Conservation (phyloP, 2,329 filamentous ascomycete species). For the Onygenales sp. region DNA sequence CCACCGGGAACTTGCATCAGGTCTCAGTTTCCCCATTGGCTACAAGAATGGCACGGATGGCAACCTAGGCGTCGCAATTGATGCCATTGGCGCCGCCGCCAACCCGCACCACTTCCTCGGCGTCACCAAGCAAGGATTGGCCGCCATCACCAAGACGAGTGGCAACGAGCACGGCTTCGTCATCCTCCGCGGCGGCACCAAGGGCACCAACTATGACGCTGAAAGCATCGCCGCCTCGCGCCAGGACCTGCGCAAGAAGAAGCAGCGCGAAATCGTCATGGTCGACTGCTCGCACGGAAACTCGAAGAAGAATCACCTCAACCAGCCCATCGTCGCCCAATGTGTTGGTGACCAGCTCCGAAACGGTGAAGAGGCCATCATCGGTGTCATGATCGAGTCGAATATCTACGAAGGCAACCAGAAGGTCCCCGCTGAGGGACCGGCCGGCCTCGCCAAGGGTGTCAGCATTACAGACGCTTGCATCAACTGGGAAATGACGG, state of each 20-base stretch:
- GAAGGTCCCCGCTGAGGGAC: constrained; percentile 79
- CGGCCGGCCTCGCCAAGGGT: constrained; percentile 68
- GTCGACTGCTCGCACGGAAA: constrained; percentile 98
- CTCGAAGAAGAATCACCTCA: constrained; percentile 93
- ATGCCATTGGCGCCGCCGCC: constrained; percentile 71
- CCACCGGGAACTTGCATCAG: constrained; percentile 89
- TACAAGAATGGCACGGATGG: constrained; percentile 99
- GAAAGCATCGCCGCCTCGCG: constrained; percentile 71
- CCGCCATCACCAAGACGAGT: constrained; percentile 83
- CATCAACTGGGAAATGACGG: constrained; percentile 83
- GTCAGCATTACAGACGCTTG: constrained; percentile 95
- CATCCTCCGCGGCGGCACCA: constrained; percentile 83
- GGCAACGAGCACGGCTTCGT: constrained; percentile 98
- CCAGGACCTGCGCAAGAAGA: constrained; percentile 70
- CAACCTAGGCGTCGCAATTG: constrained; percentile 79
- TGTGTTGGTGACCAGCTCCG: constrained; percentile 75
- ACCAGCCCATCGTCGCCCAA: constrained; percentile 88
- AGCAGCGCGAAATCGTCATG: constrained; percentile 85
- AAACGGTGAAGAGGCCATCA: constrained; percentile 75
- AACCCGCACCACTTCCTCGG: constrained; percentile 87
- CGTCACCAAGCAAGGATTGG: constrained; percentile 94
- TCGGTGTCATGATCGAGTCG: constrained; percentile 98
- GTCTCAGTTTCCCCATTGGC: constrained; percentile 91
- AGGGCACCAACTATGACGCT: constrained; percentile 87
- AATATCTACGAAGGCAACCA: constrained; percentile 89